Percentiles rank a stretch among this genome's conserved stretches.
Conservation (phyloP, 2,329 filamentous ascomycete species). For the Hypoxylon sp. region DNA sequence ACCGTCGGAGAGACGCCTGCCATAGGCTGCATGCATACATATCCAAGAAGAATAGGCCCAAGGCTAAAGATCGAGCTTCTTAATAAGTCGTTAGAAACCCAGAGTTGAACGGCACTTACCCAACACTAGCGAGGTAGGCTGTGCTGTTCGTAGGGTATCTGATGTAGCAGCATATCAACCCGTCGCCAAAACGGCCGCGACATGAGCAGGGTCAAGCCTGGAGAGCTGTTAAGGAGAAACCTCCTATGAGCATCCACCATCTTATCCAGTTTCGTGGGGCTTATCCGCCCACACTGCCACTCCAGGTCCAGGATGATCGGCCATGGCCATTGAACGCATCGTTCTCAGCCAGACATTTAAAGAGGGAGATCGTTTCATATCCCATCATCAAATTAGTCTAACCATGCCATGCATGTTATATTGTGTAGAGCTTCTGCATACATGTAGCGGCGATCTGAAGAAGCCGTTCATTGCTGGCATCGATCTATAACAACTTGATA, state of each 20-base stretch:
- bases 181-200: conserved; percentile 1
- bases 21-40: conserved; percentile 37
- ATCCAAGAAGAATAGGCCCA: conserved; percentile 39
- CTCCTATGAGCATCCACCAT: conserved; percentile 18
- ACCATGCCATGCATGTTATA: conserved; percentile 33
- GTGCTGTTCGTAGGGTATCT: conserved; percentile 20
- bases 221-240: conserved; percentile 36
- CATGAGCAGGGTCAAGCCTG: conserved; percentile 3
- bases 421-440: conserved; percentile 29
- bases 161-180: conserved; percentile 35
- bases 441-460: conserved; percentile 18
- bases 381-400: conserved; percentile 28
- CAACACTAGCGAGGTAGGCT: conserved; percentile 34
- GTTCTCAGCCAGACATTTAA: conserved; percentile 19
- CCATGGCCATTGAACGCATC: conserved; percentile 28
- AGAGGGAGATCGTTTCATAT: conserved; percentile 29
- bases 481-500: conserved; percentile 14
- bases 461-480: conserved; percentile 14
- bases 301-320: conserved; percentile 23
- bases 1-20: conserved; percentile 24
- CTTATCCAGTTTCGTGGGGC: conserved; percentile 36
- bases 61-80: conserved; percentile 44
- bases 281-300: conserved; percentile 22
- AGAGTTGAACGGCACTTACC: conserved; percentile 40
- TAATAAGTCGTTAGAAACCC: conserved; percentile 45